Base-by-base conservation (phyloP, 2,329 filamentous ascomycete genomes). In the Aspergillus sclerotialis region DNA sequence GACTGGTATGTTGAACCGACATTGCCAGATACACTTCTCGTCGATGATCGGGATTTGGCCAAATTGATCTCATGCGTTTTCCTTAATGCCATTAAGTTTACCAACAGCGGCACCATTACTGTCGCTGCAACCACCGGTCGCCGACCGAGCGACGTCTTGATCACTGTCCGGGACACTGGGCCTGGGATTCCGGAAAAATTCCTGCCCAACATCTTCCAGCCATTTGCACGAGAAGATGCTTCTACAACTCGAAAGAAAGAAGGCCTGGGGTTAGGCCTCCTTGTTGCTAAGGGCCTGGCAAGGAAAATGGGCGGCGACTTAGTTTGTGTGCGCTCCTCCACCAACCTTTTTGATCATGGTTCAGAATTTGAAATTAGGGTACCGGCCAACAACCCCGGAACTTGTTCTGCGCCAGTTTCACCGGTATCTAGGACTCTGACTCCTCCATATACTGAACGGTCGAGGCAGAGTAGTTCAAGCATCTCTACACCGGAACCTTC, bases 241-340 rank as follows among this genome's bases (percentile, higher is more conserved):
- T 82, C 80, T 2, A 74, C 78, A 10, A 83, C 78, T 5, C 68
- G 81, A 28, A 72, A 74, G 40, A 80, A 74, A 50, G 81, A 85
- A 54, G 81, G 81, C 1, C 64, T 84, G 3, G 81, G 81, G 0
- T 63, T 85, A 5, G 80, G 81, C 17, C 61, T 85, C 8, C 69
- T 84, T 50, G 81, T 84, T n/a, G 81, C 80, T 1, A 84, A 84
- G 57, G 80, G 80, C 3, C 67, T 84, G 29, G 77, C 80, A 4
- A 69, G 80, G 35, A 81, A 79, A 52, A 72, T 84, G 36, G 78
- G 80, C 16, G 81, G 81, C 11, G 80, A 84, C 55, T 61, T 85
- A 13, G 70, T 74, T 33, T 77, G 80, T 45, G 69, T 78, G 27
- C 69, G 72, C 32, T 82, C 81, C 4, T 73, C 76, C 19, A 80